Percentiles rank a stretch among this genome's conserved stretches.
Evolutionary conservation across 805 yeast genomes (phyloP).

Genomic region (Tetrapisispora namnaoensis): DNA sequence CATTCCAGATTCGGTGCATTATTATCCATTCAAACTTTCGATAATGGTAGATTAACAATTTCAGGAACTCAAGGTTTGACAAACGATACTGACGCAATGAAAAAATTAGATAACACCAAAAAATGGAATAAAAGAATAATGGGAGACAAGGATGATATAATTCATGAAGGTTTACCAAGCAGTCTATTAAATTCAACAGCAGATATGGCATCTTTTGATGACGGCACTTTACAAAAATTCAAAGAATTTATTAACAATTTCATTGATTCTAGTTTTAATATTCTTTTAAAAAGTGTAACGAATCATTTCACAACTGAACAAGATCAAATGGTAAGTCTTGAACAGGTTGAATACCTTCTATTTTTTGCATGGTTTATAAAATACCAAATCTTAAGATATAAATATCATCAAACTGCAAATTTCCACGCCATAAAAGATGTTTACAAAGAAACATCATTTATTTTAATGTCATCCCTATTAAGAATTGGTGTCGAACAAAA

Average conservation of each 20-base stretch:
- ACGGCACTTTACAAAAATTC: constrained; percentile 26
- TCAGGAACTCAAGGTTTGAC: constrained; percentile 62
- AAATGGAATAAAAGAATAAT: constrained; percentile 44
- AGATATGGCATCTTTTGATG: constrained; percentile 26
- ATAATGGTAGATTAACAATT: constrained; percentile 49
- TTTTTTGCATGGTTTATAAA: constrained; percentile 67
- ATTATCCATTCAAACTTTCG: constrained; percentile 57
- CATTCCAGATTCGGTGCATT: constrained; percentile 90
- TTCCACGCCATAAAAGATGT: constrained; percentile 42
- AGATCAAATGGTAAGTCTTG: constrained; percentile 25
- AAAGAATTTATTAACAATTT: constrained; percentile 46
- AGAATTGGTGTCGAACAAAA: constrained; percentile 34
- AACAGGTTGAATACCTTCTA: constrained; percentile 42
- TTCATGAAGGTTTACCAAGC: constrained; percentile 27
- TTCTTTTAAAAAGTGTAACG: constrained; percentile 46
- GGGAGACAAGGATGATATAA: constrained; percentile 22
- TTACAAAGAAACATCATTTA: constrained; percentile 51
- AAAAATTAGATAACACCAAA: constrained; percentile 57
- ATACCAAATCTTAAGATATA: constrained; percentile 42
- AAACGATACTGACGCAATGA: constrained; percentile 43
- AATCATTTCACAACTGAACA: constrained; percentile 35
- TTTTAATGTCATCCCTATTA: constrained; percentile 35
- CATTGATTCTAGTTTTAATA: constrained; percentile 66
- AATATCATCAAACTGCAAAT: constrained; percentile 18
- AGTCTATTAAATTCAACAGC: constrained; percentile 17